Base-by-base conservation (phyloP, 1,284 basidiomycete species). In the Coniferiporia sulphurascens region DNA sequence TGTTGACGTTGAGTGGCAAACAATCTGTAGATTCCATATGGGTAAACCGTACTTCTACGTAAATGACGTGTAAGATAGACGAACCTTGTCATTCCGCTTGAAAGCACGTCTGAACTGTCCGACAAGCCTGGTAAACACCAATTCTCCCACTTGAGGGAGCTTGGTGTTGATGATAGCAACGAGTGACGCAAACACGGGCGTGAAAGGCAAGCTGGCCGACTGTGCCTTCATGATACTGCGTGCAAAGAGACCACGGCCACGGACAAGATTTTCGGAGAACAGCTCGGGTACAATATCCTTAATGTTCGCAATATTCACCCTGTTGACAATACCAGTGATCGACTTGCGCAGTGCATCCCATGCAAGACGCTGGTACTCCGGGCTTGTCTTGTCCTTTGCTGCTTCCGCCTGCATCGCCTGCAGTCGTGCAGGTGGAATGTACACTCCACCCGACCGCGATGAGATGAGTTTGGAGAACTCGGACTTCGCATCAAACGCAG, bases 251-350 rank as follows among this genome's bases (percentile, higher is more conserved):
- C 95, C 95, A 46, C 92, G 82, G 0, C 95, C 95, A 48, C 93
- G 85, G 62, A 97, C 86, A 38, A 98, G 82, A 72, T 98, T 96
- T 74, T 98, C 95, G 4, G 84, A 76, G 70, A 98, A 96, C 32
- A 98, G 74, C 71, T 99, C 96, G 1, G 96, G 97, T 0, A 98
- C 86, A 67, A 99, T 87, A 66, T 91, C 85, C 76, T 99, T 99
- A 83, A 98, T 99, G 73, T 99, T 99, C 65, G 88, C 83, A 21
- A 93, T 82, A 71, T 96, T 96, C 74, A 95, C 91, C 79, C 98
- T 92, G 81, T 99, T 99, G 80, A 99, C 96, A 67, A 99, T 89
- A 91, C 97, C 97, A 27, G 97, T 99, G 70, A 99, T 93, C 60
- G 90, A 93, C 76, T 99, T 99, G 70, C 95, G 87, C 62, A 99